phyloP scores from a whole-genome alignment of 805 yeast genomes.

The Yamadazyma phyllophila region DNA sequence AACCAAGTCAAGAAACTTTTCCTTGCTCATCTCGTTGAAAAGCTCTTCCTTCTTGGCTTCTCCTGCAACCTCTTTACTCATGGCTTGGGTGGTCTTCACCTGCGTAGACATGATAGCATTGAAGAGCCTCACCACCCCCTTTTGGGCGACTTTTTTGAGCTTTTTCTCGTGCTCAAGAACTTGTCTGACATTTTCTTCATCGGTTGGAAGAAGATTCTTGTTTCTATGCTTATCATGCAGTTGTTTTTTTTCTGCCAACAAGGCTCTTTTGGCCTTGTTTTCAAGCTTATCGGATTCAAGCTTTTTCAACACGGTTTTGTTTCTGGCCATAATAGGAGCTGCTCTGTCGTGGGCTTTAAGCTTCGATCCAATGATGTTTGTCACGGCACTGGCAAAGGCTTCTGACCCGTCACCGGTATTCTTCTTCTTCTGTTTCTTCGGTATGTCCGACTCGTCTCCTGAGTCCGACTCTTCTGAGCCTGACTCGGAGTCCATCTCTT shows the following conservation, averaged over 20 bases:
- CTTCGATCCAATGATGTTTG: conserved; percentile 78
- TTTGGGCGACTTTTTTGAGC: conserved; percentile 77
- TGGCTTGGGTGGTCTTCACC: conserved; percentile 52
- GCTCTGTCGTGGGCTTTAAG: conserved; percentile 84
- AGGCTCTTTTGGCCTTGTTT: conserved; percentile 70
- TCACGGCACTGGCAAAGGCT: conserved; percentile 78
- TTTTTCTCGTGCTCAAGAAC: conserved; percentile 64
- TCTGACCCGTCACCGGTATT: conserved; percentile 68
- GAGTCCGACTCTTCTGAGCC: conserved; percentile 18
- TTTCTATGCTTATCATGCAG: conserved; percentile 65
- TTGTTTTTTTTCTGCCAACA: conserved; percentile 69
- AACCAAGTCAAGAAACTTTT: conserved; percentile 83
- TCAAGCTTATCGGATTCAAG: conserved; percentile 81
- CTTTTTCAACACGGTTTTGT: conserved; percentile 64
- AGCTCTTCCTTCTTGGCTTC: conserved; percentile 55
- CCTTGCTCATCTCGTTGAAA: conserved; percentile 80
- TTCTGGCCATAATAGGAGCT: conserved; percentile 90
- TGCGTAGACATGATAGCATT: conserved; percentile 84
- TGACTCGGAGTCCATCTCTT: conserved; percentile 4
- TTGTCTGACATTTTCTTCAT: conserved; percentile 53
- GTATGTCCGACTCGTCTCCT: conserved; percentile 30
- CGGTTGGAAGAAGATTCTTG: conserved; percentile 63
- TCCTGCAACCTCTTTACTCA: conserved; percentile 45
- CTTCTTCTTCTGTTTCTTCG: conserved; percentile 51
- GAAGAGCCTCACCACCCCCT: conserved; percentile 81